A percentile compares a stretch with the other conserved stretches of the same genome.
phyloP scores from a whole-genome alignment of 495 filamentous ascomycete genomes.

The Lasiosphaeria ovina region DNA sequence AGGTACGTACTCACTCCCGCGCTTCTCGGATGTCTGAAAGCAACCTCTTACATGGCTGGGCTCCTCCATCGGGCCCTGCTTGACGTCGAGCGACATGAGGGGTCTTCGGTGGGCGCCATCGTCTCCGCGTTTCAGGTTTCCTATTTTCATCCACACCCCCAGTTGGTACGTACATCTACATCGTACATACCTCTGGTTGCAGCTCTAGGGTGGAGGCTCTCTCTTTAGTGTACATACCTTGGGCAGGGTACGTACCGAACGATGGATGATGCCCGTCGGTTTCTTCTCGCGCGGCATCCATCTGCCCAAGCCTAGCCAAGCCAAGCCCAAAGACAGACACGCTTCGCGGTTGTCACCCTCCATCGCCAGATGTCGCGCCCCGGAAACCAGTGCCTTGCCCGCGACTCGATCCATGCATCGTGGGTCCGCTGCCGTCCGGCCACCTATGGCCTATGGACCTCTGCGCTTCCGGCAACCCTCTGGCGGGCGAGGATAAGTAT shows the following conservation, averaged over 20 bases:
- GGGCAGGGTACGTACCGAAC: neutral
- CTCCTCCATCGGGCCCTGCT: slow-evolving; percentile 11
- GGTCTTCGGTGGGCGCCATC: slow-evolving; percentile 20
- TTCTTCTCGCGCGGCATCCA: no score
- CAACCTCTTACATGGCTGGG: slow-evolving; percentile 12
- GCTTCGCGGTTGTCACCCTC: neutral
- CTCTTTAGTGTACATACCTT: neutral
- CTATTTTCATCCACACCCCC: slow-evolving; percentile 26
- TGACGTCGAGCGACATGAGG: slow-evolving; percentile 19
- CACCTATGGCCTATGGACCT: slow-evolving; percentile 34
- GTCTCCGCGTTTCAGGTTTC: slow-evolving; percentile 46
- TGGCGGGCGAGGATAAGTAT: slow-evolving; percentile 36
- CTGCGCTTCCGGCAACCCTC: slow-evolving; percentile 18
- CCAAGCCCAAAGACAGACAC: neutral
- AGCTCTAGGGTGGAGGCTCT: slow-evolving; percentile 16
- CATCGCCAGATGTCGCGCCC: slow-evolving; percentile 21
- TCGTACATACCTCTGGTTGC: slow-evolving; percentile 20
- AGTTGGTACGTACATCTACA: slow-evolving; percentile 7
- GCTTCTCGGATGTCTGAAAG: neutral
- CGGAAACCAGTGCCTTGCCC: slow-evolving; percentile 20
- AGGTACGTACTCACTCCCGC: slow-evolving; percentile 11
- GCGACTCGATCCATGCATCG: slow-evolving; percentile 30
- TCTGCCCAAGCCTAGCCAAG: no score
- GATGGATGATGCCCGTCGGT: no score
- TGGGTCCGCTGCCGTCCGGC: slow-evolving; percentile 36